Base-by-base conservation (phyloP, 169 alveolate species). In the Plasmodium knowlesi region DNA sequence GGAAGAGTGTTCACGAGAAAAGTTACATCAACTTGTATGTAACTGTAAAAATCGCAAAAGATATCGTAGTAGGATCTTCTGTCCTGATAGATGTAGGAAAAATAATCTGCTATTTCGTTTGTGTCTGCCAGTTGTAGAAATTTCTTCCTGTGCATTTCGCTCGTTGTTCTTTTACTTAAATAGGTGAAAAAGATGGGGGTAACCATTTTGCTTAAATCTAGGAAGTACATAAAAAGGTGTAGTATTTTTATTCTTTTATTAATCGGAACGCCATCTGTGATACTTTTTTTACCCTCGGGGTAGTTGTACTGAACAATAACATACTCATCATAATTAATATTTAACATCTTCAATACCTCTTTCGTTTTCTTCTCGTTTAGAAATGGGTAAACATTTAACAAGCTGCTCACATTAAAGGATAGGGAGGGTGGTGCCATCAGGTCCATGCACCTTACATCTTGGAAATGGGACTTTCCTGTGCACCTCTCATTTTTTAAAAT, bases 1-100 rank as follows among this genome's bases (percentile, higher is more conserved):
- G 94, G 94, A 37, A 89, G 73, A n/a, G 94, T 89, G 76, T 89
- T 89, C 5, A 89, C 22, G 25, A 89, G 83, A n/a, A 89, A 89
- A 4, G 54, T 2, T 0, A 89, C 32, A 70, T 89, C 94, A 3
- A 89, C 72, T 41, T 79, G 46, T 57, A 89, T 79, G 72, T 89
- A 89, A 53, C 34, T 80, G 57, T 80, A 89, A 70, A 89, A 89
- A 80, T 89, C 94, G 19, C 19, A 80, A 14, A 89, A 61, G 28
- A 89, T 80, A 28, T 89, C 94, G 71, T 79, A 89, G 57, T 89
- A 89, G 28, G 94, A 89, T 41, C 94, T 79, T 67, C 80, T 89
- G 37, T 89, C 89, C 32, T 80, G 91, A 80, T 80, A 80, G 32
- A 89, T 70, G 73, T 89, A 89, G 4, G 91, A 39, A 19, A 79